These are phyloP conservation scores for Populus davidiana DNA, from an alignment of 345 rosid species.

Conservation along the genomic window DNA sequence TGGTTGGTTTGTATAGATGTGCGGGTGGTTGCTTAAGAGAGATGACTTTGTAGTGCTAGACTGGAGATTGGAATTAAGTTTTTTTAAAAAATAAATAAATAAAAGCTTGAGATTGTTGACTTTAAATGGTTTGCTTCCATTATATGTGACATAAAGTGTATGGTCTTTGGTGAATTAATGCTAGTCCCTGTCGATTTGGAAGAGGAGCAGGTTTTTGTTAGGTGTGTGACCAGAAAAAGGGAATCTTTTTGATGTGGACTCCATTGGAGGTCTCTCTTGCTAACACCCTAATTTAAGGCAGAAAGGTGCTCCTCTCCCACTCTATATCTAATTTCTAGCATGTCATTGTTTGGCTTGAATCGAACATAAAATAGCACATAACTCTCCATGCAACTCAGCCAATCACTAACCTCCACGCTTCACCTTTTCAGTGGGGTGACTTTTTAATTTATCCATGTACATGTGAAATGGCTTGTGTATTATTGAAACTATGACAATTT, in stretches of 20 bases:
- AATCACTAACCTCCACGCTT: too few species aligned
- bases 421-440: too few species aligned
- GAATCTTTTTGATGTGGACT: conserved; percentile 19
- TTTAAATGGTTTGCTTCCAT: neutral
- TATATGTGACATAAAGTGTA: conserved; percentile 6
- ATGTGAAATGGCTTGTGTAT: too few species aligned
- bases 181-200: conserved; percentile 10
- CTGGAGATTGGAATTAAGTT: neutral
- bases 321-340: neutral
- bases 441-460: too few species aligned
- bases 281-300: conserved; percentile 14
- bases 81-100: neutral
- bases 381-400: too few species aligned
- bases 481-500: too few species aligned
- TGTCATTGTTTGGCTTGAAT: too few species aligned
- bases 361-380: too few species aligned
- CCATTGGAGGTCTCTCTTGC: neutral
- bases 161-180: neutral
- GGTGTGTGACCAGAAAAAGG: conserved; percentile 16
- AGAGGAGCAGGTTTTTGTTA: conserved; percentile 32
- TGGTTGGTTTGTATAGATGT: neutral
- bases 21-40: conserved; percentile 27
- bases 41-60: conserved; percentile 8
- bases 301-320: neutral
- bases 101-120: conserved; percentile 36